A percentile compares a stretch with the other conserved stretches of the same genome.
Conservation (phyloP, 768 basidiomycete genomes). For the Boletus rufocinnamomeus region DNA sequence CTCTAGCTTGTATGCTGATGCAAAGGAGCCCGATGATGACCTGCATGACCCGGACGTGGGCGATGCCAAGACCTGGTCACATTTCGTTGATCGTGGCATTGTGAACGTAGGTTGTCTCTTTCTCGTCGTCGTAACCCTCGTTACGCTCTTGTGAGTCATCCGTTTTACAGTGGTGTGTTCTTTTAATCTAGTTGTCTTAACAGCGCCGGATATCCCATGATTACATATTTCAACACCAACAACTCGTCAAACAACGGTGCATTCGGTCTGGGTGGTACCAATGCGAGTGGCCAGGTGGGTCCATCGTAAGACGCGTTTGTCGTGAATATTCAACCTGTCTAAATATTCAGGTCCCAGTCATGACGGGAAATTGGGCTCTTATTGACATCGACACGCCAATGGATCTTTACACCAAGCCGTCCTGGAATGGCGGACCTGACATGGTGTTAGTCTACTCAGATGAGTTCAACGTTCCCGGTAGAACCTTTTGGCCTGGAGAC, state of each 20-base stretch:
- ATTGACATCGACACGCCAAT: slow-evolving; percentile 62
- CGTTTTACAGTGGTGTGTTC: background rate
- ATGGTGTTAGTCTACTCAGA: slow-evolving; percentile 70
- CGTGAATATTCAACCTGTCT: background rate
- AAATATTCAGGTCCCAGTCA: slow-evolving; percentile 50
- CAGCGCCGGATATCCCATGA: slow-evolving; percentile 48
- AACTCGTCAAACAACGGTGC: slow-evolving; percentile 40
- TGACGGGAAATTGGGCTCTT: slow-evolving; percentile 56
- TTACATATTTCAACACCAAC: slow-evolving; percentile 38
- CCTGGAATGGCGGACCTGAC: slow-evolving; percentile 60
- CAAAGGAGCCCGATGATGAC: slow-evolving; percentile 68
- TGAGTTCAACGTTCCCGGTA: slow-evolving; percentile 76
- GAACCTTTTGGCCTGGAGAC: slow-evolving; percentile 80
- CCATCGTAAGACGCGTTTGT: background rate
- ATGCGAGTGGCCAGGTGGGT: slow-evolving; percentile 68
- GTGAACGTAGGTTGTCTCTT: slow-evolving; percentile 72
- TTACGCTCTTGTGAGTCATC: slow-evolving; percentile 61
- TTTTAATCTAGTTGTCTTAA: background rate
- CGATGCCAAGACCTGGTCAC: slow-evolving; percentile 35
- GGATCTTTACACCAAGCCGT: slow-evolving; percentile 52
- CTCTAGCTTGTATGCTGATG: slow-evolving; percentile 53
- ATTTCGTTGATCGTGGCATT: slow-evolving; percentile 62
- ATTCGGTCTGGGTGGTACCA: slow-evolving; percentile 71
- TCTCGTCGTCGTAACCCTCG: slow-evolving; percentile 48
- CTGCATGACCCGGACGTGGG: slow-evolving; percentile 64